Percentiles rank a stretch among this genome's conserved stretches.
These are phyloP conservation scores for Lachancea waltii DNA, from an alignment of 805 yeast genomes.

Conservation along the genomic window DNA sequence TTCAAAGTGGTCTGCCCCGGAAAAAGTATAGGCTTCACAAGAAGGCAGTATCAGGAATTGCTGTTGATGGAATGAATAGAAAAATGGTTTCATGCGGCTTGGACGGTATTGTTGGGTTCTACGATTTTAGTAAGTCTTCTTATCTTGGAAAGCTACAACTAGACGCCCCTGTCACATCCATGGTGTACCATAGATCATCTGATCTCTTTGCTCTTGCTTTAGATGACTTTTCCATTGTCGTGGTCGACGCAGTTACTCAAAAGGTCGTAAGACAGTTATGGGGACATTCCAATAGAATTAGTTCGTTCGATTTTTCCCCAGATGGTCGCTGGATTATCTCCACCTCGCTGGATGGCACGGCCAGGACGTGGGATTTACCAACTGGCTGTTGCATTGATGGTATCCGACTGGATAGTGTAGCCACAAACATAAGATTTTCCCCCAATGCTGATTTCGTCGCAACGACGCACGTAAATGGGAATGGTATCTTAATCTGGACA, in stretches of 20 bases:
- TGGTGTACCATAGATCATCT: slow-evolving; percentile 75
- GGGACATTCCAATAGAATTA: slow-evolving; percentile 87
- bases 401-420: slow-evolving; percentile 68
- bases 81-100: slow-evolving; percentile 81
- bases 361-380: slow-evolving; percentile 96
- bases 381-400: slow-evolving; percentile 97
- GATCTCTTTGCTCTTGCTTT: slow-evolving; percentile 80
- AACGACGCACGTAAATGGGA: slow-evolving; percentile 83
- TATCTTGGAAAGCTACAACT: slow-evolving; percentile 60
- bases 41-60: slow-evolving; percentile 80
- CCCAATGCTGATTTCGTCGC: slow-evolving; percentile 88
- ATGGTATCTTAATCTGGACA: slow-evolving; percentile 90
- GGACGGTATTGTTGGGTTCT: slow-evolving; percentile 84
- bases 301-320: slow-evolving; percentile 83
- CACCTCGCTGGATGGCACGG: slow-evolving; percentile 74
- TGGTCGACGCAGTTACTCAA: slow-evolving; percentile 76
- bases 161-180: slow-evolving; percentile 68
- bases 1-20: slow-evolving; percentile 85
- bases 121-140: slow-evolving; percentile 70
- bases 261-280: slow-evolving; percentile 76
- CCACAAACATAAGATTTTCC: slow-evolving; percentile 71
- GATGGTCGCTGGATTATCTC: slow-evolving; percentile 94
- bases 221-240: slow-evolving; percentile 79
- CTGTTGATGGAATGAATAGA: slow-evolving; percentile 84
- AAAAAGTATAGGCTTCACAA: slow-evolving; percentile 65